These are phyloP conservation scores for Plasmodium yoelii DNA, from an alignment of 169 alveolate species.

Conservation along the genomic window DNA sequence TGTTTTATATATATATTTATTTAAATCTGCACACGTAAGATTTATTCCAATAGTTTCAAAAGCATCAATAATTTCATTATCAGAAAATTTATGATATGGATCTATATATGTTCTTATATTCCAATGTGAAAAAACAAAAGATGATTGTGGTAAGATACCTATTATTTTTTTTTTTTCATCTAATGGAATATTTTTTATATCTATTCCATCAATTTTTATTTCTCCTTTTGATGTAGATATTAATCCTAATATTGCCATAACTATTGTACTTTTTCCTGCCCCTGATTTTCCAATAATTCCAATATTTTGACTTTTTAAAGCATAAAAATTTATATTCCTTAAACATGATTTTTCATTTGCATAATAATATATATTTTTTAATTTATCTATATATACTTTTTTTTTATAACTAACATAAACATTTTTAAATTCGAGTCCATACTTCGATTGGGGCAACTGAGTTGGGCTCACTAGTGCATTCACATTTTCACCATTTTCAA, in stretches of 20 bases:
- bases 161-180: constrained; percentile 68
- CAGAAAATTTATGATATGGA: constrained; percentile 77
- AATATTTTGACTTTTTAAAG: constrained; percentile 79
- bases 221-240: constrained; percentile 75
- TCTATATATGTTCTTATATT: constrained; percentile 79
- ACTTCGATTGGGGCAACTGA: not conserved
- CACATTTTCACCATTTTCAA: no score
- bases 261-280: constrained; percentile 80
- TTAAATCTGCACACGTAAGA: constrained; percentile 22
- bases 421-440: constrained; percentile 65
- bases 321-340: constrained; percentile 77
- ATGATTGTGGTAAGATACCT: constrained; percentile 83
- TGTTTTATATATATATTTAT: constrained; percentile 45
- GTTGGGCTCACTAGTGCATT: no score
- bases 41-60: constrained; percentile 65
- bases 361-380: constrained; percentile 36
- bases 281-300: constrained; percentile 84
- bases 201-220: constrained; percentile 76
- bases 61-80: constrained; percentile 75
- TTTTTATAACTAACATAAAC: constrained; percentile 70
- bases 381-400: constrained; percentile 21
- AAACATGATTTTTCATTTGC: constrained; percentile 76
- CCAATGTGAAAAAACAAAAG: constrained; percentile 79
- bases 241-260: constrained; percentile 79
- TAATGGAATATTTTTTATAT: constrained; percentile 29